Evolutionary conservation across 306 rosid species (phyloP).

Genomic region (Vigna hirtella): DNA sequence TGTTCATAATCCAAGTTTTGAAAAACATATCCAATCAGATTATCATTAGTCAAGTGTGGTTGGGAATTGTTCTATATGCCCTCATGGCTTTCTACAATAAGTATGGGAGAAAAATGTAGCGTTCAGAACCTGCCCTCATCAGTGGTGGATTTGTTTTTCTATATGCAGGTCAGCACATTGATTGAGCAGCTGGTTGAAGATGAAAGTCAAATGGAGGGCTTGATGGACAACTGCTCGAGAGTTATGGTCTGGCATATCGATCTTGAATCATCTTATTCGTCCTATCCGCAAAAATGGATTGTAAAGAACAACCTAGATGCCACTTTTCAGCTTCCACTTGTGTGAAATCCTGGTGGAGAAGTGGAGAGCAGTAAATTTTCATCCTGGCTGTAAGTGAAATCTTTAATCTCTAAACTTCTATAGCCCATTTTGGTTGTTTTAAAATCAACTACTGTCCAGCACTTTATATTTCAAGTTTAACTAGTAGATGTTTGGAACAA

Average conservation of each 20-base stretch:
- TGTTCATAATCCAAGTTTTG: slow-evolving; percentile 9
- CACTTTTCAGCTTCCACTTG: slow-evolving; percentile 61
- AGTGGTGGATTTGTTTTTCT: slow-evolving; percentile 39
- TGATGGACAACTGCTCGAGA: slow-evolving; percentile 66
- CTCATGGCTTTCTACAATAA: slow-evolving; percentile 2
- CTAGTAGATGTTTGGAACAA: not conserved
- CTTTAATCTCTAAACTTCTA: slow-evolving; percentile 28
- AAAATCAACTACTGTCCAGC: not conserved
- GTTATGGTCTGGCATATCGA: slow-evolving; percentile 81
- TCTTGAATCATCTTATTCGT: slow-evolving; percentile 54
- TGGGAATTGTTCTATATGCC: slow-evolving; percentile 4
- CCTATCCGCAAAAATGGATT: slow-evolving; percentile 72
- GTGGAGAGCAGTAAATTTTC: slow-evolving; percentile 37
- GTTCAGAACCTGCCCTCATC: slow-evolving; percentile 18
- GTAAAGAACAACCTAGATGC: slow-evolving; percentile 64
- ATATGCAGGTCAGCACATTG: slow-evolving; percentile 76
- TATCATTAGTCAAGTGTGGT: not conserved
- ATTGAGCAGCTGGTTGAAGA: slow-evolving; percentile 86
- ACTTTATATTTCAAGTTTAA: slow-evolving; percentile 26
- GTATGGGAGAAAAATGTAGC: not conserved
- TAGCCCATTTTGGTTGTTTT: slow-evolving; percentile 33
- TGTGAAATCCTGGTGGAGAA: slow-evolving; percentile 44
- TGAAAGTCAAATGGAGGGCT: slow-evolving; percentile 93
- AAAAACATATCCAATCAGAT: slow-evolving; percentile 31
- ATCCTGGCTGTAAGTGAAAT: slow-evolving; percentile 39